Percentiles rank a stretch among this genome's conserved stretches.
Evolutionary conservation across 2,329 filamentous ascomycete genomes (phyloP).

Genomic region (Exserohilum rostratum): DNA sequence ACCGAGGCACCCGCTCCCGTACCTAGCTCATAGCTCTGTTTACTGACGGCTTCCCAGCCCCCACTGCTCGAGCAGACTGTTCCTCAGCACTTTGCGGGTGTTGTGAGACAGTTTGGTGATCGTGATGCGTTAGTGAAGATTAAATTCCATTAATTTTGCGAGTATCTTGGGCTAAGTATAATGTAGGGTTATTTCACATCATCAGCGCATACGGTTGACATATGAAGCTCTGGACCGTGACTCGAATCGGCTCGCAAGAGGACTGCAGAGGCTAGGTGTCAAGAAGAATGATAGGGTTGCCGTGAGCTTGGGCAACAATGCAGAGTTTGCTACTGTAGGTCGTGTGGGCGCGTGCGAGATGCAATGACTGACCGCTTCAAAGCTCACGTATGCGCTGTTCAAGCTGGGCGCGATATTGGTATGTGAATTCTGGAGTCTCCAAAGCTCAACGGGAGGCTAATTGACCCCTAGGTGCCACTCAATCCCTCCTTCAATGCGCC

Average conservation of each 20-base stretch:
- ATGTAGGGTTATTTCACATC: slow-evolving; percentile 61
- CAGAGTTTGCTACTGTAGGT: slow-evolving; percentile 77
- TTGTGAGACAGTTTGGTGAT: slow-evolving; percentile 70
- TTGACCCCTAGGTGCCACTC: slow-evolving; percentile 69
- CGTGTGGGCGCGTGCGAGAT: neutral
- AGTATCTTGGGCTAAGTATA: slow-evolving; percentile 6
- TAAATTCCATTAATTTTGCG: no score
- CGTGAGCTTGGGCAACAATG: slow-evolving; percentile 82
- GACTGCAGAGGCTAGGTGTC: slow-evolving; percentile 73
- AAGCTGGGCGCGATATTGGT: slow-evolving; percentile 92
- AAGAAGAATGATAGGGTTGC: slow-evolving; percentile 83
- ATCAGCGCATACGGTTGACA: slow-evolving; percentile 70
- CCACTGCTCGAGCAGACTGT: slow-evolving; percentile 71
- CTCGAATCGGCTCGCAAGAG: slow-evolving; percentile 77
- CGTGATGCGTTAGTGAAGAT: slow-evolving; percentile 59
- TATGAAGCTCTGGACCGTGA: slow-evolving; percentile 76
- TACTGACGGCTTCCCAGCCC: slow-evolving; percentile 56
- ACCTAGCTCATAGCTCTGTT: neutral
- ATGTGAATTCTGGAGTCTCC: slow-evolving; percentile 16
- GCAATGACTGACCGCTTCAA: slow-evolving; percentile 22
- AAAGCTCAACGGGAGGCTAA: neutral
- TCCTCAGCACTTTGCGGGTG: slow-evolving; percentile 71
- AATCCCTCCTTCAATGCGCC: slow-evolving; percentile 85
- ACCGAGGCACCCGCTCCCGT: slow-evolving; percentile 33
- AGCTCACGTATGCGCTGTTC: slow-evolving; percentile 81